Evolutionary conservation across 176 grass and related monocot species (phyloP), one percentile per base, ranked within the genome.

Genomic region (Triticum aestivum): DNA sequence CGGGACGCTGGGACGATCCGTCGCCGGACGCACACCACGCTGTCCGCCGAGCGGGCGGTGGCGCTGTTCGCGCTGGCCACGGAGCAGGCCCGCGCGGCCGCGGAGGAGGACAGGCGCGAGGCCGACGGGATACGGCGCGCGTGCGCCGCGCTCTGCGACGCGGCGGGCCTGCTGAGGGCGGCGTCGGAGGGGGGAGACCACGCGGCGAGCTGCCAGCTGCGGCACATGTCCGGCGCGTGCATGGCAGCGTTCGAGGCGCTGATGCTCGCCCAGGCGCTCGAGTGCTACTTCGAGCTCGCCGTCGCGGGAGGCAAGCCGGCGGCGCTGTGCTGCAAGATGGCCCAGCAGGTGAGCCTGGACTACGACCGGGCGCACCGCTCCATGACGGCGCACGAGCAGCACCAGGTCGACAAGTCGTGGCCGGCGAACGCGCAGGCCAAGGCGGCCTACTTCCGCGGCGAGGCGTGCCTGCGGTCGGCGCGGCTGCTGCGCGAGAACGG

Each of bases 261-360:
- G 8, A 86, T 96, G 91, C 82, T 91, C 6, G 91, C 85, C 77
- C 87, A 93, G 69, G 91, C 91, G 7, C 87, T 91, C 26, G 94
- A 93, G 64, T 96, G 94, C 63, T 92, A 86, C 73, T 96, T 92
- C 44, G 79, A 92, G 80, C 86, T 83, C 61, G 94, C 85, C 24
- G 85, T 93, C 59, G 82, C 9, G 9, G 86, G 63, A 14, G 82
- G 65, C 21, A 96, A 81, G 82, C 72, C 45, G 15, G 18, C 85
- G 3, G 80, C 51, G 23, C 39, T 88, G 34, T 93, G 91, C 82
- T 79, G 85, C 63, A 89, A 92, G 69, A 86, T 86, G 18, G 89
- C 94, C 7, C 81, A 80, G 6, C 91, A 96, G 89, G 91, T 97
- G 14, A 86, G 87, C 34, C 83, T 87, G 20, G 91, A 90, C 73